phyloP scores from a whole-genome alignment of 495 filamentous ascomycete species.

The Evansstolkia leycettana region DNA sequence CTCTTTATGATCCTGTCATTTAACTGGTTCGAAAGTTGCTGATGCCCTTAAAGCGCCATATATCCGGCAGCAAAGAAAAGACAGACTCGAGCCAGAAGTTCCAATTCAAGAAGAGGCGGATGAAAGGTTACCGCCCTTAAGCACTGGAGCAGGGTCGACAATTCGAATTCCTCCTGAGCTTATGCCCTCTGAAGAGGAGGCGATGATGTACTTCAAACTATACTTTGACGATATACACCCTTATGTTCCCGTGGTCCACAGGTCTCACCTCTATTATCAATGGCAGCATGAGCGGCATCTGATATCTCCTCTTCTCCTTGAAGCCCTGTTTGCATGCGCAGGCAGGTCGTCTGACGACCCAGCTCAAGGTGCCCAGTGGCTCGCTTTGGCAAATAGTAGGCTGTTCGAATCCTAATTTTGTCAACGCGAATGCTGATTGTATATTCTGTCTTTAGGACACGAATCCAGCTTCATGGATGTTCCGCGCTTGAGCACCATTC shows the following conservation, averaged over 20 bases:
- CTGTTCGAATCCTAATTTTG: not conserved
- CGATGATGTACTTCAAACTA: conserved; percentile 77
- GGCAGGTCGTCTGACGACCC: conserved; percentile 74
- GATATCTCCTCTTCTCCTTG: conserved; percentile 83
- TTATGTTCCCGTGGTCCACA: conserved; percentile 89
- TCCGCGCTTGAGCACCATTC: conserved; percentile 84
- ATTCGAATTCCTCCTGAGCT: conserved; percentile 87
- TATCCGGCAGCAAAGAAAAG: conserved; percentile 63
- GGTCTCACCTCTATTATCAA: conserved; percentile 74
- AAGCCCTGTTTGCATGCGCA: conserved; percentile 92
- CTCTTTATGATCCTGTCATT: conserved; percentile 1
- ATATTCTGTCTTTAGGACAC: conserved; percentile 47
- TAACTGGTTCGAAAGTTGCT: conserved; percentile 1
- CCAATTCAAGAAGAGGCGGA: conserved; percentile 67
- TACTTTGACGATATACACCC: conserved; percentile 91
- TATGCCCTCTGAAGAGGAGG: conserved; percentile 81
- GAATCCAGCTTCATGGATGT: conserved; percentile 95
- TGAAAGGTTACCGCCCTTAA: conserved; percentile 56
- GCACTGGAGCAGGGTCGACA: conserved; percentile 53
- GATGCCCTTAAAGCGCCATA: conserved; percentile 55
- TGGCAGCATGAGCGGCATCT: conserved; percentile 78
- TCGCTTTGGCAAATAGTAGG: conserved; percentile 84
- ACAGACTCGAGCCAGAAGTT: conserved; percentile 50
- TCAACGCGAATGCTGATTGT: not conserved
- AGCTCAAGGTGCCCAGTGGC: conserved; percentile 81